phyloP scores from a whole-genome alignment of 768 basidiomycete species.

The Cantharellus cinnabarinus region DNA sequence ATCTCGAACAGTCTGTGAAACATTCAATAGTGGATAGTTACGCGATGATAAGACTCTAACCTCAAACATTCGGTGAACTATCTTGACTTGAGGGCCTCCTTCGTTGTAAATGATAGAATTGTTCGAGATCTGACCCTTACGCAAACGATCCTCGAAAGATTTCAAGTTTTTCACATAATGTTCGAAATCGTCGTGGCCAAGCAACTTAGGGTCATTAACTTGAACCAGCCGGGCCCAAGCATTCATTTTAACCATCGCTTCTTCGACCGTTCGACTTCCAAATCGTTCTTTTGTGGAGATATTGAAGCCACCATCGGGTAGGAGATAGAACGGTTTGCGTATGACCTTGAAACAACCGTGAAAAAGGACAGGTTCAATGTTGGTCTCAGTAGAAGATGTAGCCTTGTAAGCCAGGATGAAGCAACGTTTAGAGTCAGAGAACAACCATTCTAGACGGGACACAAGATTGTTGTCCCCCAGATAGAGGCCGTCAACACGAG shows the following conservation, averaged over 20 bases:
- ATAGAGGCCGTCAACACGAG: background rate
- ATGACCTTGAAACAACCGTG: background rate
- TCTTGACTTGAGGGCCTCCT: no score
- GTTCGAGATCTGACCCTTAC: no score
- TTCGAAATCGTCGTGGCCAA: background rate
- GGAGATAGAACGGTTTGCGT: background rate
- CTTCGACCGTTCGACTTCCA: no score
- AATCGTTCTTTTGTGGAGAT: background rate
- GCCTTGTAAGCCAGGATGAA: no score
- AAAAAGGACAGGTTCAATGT: background rate
- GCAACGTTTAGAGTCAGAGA: background rate
- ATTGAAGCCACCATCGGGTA: background rate
- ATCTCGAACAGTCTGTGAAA: no score
- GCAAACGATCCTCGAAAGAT: no score
- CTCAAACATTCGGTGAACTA: no score
- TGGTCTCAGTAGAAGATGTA: background rate
- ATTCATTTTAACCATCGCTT: background rate
- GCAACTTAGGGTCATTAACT: background rate
- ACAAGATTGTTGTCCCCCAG: background rate
- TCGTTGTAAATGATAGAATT: no score
- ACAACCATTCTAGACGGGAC: background rate
- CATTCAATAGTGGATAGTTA: no score
- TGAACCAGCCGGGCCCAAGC: background rate
- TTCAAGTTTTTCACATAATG: background rate
- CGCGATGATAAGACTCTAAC: no score